A percentile compares a stretch with the other conserved stretches of the same genome.
phyloP scores from a whole-genome alignment of 148 eudicot genomes.

The Polygonum maritimum region DNA sequence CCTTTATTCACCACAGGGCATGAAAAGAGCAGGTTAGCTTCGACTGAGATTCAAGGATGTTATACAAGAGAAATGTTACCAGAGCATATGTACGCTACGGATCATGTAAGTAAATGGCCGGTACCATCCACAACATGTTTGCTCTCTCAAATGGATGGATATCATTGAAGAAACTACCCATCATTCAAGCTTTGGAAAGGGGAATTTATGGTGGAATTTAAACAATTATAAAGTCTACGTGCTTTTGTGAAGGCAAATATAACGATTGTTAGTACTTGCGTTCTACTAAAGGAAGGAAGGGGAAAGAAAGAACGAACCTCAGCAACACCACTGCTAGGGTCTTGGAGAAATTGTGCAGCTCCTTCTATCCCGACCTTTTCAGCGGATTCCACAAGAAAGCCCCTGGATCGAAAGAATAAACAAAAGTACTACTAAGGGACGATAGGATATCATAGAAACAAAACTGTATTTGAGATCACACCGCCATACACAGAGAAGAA shows the following conservation, averaged over 20 bases:
- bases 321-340: conserved; percentile 62
- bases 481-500: not conserved
- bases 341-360: conserved; percentile 75
- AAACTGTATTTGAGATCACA: too few relatives aligned
- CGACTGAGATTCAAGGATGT: not conserved
- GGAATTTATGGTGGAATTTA: not conserved
- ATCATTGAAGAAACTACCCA: not conserved
- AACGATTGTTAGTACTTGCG: not conserved
- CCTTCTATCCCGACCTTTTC: conserved; percentile 77
- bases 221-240: not conserved
- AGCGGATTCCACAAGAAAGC: conserved; percentile 73
- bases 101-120: not conserved
- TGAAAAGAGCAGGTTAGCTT: not conserved
- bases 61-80: not conserved
- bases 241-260: not conserved
- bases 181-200: not conserved
- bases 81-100: not conserved
- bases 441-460: too few relatives aligned
- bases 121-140: not conserved
- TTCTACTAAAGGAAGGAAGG: not conserved
- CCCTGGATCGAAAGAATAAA: conserved; percentile 33
- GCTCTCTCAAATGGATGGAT: not conserved
- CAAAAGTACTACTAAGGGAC: not conserved
- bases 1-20: conserved; percentile 26
- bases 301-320: conserved; percentile 47